These are phyloP conservation scores for Nothophytophthora sp. DNA, from an alignment of 352 stramenopile species.

Conservation along the genomic window DNA sequence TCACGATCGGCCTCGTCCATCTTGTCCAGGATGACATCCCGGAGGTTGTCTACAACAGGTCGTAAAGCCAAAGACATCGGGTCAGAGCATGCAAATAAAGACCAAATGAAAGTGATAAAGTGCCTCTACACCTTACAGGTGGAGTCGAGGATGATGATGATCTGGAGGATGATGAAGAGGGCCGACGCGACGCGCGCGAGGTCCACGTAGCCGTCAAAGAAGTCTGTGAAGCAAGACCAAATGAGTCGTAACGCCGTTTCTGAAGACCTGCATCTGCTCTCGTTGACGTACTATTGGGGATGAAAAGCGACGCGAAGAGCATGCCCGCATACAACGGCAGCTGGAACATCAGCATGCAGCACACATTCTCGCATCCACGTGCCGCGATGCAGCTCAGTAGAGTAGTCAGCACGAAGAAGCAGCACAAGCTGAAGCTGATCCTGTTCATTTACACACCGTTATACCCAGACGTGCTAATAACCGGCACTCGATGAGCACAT, in stretches of 20 bases:
- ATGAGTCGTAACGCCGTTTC: too few species aligned
- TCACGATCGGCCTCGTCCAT: conserved; percentile 66
- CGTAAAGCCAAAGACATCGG: too few species aligned
- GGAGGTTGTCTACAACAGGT: conserved; percentile 48
- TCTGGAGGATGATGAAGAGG: conserved; percentile 75
- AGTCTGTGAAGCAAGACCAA: conserved; percentile 34
- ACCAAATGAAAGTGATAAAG: too few species aligned
- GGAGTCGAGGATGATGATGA: conserved; percentile 83
- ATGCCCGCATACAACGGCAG: conserved; percentile 58
- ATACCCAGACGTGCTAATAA: neutral
- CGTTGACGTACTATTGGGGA: conserved; percentile 56
- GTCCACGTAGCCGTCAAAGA: conserved; percentile 69
- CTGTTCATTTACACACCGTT: conserved; percentile 13
- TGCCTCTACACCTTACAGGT: conserved; percentile 63
- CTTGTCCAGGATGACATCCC: conserved; percentile 67
- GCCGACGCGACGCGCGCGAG: conserved; percentile 60
- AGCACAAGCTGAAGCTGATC: conserved; percentile 71
- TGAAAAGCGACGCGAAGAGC: conserved; percentile 59
- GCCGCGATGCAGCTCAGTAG: conserved; percentile 53
- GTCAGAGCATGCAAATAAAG: too few species aligned
- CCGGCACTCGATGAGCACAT: too few species aligned
- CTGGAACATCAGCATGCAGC: conserved; percentile 69
- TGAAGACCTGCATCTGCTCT: too few species aligned
- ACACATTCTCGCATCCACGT: conserved; percentile 57
- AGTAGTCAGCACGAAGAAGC: conserved; percentile 62